phyloP scores from a whole-genome alignment of 2,329 filamentous ascomycete genomes.

The Phaeosphaeriaceae sp. region DNA sequence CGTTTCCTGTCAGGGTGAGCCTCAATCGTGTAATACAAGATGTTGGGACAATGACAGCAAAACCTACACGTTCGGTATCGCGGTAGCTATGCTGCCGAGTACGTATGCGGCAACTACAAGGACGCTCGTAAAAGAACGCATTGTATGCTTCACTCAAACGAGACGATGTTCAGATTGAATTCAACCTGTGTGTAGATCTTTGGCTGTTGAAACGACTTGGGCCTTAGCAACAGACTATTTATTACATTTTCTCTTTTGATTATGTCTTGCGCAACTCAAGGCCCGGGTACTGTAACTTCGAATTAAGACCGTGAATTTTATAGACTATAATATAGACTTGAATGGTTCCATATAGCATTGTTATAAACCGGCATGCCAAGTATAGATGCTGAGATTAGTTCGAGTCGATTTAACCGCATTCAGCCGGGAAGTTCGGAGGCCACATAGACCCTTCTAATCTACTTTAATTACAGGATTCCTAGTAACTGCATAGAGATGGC shows the following conservation, averaged over 20 bases:
- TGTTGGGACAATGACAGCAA: background rate
- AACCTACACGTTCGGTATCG: background rate
- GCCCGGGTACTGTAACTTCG: too few species aligned
- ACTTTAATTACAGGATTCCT: background rate
- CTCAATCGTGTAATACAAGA: background rate
- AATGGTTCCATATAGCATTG: background rate
- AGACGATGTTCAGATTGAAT: background rate
- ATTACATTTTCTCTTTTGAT: too few species aligned
- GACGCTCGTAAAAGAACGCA: background rate
- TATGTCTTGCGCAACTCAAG: too few species aligned
- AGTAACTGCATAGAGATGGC: slow-evolving; percentile 1
- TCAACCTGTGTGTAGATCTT: background rate
- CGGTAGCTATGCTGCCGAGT: background rate
- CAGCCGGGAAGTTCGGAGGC: background rate
- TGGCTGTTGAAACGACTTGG: too few species aligned
- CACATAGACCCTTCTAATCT: background rate
- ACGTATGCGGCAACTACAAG: background rate
- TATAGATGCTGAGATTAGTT: background rate
- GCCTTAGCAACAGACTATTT: too few species aligned
- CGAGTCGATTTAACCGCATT: background rate
- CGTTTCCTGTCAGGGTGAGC: background rate
- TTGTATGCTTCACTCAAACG: background rate
- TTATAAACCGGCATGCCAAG: background rate
- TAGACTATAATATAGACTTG: background rate
- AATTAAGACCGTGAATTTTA: too few species aligned